Conservation (phyloP, 768 basidiomycete species). For the Wakefieldia striispora region DNA sequence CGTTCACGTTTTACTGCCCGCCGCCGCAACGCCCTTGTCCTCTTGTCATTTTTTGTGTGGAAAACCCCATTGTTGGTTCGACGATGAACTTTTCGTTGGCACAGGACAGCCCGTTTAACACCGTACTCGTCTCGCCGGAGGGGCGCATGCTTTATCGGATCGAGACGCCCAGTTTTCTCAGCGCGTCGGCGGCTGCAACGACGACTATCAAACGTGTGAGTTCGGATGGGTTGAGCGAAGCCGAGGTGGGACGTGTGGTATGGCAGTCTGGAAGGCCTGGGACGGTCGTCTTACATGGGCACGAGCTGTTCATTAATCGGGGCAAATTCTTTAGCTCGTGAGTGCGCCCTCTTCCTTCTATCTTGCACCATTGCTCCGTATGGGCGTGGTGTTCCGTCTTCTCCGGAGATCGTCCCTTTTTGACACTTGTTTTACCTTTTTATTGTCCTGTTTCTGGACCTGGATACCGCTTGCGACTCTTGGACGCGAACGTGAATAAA, state of each 20-base stretch:
- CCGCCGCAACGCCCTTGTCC: slow-evolving; percentile 11
- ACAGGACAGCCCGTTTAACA: slow-evolving; percentile 33
- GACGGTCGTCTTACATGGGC: slow-evolving; percentile 27
- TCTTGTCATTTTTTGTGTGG: background rate
- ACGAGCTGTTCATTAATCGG: slow-evolving; percentile 22
- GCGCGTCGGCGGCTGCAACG: slow-evolving; percentile 10
- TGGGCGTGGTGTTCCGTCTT: background rate
- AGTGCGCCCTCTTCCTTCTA: slow-evolving; percentile 7
- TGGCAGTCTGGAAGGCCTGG: slow-evolving; percentile 32
- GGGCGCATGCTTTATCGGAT: slow-evolving; percentile 29
- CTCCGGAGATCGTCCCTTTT: background rate
- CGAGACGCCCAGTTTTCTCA: slow-evolving; percentile 23
- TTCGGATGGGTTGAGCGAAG: slow-evolving; percentile 21
- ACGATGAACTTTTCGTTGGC: slow-evolving; percentile 33
- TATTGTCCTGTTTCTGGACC: background rate
- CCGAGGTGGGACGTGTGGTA: slow-evolving; percentile 27
- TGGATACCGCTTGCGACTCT: too few relatives aligned
- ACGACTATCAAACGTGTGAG: slow-evolving; percentile 27
- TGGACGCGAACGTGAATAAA: too few relatives aligned
- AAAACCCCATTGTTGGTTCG: too few relatives aligned
- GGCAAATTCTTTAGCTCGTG: slow-evolving; percentile 32
- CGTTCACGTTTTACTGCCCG: slow-evolving; percentile 2
- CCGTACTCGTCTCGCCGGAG: slow-evolving; percentile 29
- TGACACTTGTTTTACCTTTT: slow-evolving; percentile 2
- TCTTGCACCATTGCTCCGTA: too few relatives aligned